These are phyloP conservation scores for Rubia peregrina DNA, from an alignment of 305 asterid genomes.

Conservation along the genomic window DNA sequence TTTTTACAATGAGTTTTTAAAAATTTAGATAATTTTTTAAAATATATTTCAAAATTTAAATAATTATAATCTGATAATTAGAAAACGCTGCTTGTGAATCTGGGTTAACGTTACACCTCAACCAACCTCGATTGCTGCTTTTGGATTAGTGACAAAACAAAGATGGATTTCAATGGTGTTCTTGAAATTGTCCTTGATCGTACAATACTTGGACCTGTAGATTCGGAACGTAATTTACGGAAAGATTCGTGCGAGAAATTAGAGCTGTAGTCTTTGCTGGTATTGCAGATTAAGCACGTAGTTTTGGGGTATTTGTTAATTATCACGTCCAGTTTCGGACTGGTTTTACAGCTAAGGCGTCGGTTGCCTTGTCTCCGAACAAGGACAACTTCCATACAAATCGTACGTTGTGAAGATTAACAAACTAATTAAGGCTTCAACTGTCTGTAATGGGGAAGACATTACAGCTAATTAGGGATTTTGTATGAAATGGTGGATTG, in stretches of 20 bases:
- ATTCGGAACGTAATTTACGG: background rate
- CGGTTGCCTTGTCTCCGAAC: slow-evolving; percentile 1
- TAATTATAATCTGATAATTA: no score
- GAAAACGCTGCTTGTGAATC: no score
- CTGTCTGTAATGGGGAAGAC: slow-evolving; percentile 37
- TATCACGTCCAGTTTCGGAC: background rate
- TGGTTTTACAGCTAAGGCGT: background rate
- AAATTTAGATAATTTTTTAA: no score
- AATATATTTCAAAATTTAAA: no score
- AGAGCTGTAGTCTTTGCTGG: background rate
- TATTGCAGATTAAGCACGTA: slow-evolving; percentile 28
- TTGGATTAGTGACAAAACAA: background rate
- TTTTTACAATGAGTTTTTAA: no score
- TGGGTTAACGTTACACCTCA: no score
- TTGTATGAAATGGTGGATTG: slow-evolving; percentile 14
- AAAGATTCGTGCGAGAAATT: background rate
- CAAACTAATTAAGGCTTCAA: slow-evolving; percentile 17
- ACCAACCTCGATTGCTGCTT: background rate
- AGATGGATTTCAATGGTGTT: background rate
- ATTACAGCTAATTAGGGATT: slow-evolving; percentile 48
- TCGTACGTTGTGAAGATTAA: slow-evolving; percentile 3
- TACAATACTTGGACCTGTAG: background rate
- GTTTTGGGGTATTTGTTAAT: slow-evolving; percentile 11
- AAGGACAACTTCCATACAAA: background rate
- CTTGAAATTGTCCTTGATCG: slow-evolving; percentile 10